These are phyloP conservation scores for Aspergillus sparsus DNA, from an alignment of 495 filamentous ascomycete species.

Conservation along the genomic window DNA sequence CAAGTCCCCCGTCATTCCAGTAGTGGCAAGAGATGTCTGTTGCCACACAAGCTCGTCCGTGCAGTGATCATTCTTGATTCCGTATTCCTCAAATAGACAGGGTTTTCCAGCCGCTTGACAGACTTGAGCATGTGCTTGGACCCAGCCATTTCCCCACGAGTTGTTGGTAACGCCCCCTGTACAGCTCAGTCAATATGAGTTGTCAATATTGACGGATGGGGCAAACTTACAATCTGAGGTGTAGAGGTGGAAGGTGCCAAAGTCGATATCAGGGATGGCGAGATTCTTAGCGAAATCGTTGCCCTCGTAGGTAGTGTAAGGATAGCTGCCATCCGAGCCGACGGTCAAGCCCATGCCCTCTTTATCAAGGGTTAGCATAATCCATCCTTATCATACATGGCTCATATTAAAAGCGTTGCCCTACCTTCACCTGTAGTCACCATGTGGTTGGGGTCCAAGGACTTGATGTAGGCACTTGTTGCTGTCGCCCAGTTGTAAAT, in stretches of 20 bases:
- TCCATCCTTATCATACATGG: no score
- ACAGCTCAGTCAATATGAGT: no score
- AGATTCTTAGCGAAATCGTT: slow-evolving; percentile 64
- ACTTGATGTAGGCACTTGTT: slow-evolving; percentile 65
- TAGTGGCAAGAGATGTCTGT: slow-evolving; percentile 3
- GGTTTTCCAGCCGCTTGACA: slow-evolving; percentile 61
- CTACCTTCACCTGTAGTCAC: slow-evolving; percentile 63
- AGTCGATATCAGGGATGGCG: neutral
- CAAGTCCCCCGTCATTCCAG: slow-evolving; percentile 6
- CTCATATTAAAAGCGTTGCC: no score
- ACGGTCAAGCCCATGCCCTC: no score
- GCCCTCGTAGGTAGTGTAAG: slow-evolving; percentile 60
- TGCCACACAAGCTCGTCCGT: slow-evolving; percentile 11
- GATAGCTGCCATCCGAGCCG: slow-evolving; percentile 38
- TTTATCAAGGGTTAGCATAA: no score
- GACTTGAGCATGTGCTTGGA: slow-evolving; percentile 57
- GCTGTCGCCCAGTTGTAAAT: slow-evolving; percentile 62
- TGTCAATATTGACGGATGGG: no score
- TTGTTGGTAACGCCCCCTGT: slow-evolving; percentile 6
- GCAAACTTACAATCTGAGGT: slow-evolving; percentile 5
- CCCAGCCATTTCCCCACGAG: slow-evolving; percentile 57
- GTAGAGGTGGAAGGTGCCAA: slow-evolving; percentile 11
- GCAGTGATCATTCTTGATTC: slow-evolving; percentile 23
- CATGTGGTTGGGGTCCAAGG: slow-evolving; percentile 63
- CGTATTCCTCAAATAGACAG: slow-evolving; percentile 69